Conservation (phyloP, 2,329 filamentous ascomycete genomes). For the Nectriaceae sp. region DNA sequence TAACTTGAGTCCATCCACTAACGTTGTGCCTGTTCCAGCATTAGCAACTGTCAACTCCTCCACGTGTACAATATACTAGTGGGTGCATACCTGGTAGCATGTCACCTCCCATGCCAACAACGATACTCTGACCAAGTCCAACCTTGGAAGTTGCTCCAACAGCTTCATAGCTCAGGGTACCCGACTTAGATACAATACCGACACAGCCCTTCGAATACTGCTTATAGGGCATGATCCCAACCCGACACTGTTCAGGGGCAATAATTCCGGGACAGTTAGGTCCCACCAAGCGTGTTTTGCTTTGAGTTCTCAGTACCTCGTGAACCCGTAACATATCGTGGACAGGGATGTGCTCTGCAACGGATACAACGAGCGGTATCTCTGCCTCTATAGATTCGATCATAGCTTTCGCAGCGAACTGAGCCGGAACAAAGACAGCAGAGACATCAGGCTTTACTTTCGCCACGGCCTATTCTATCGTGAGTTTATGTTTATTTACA, state of each 20-base stretch:
- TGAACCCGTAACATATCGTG: slow-evolving; percentile 75
- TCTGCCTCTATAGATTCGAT: slow-evolving; percentile 77
- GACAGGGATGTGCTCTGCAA: slow-evolving; percentile 78
- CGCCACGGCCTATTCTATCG: slow-evolving; percentile 31
- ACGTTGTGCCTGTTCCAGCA: slow-evolving; percentile 53
- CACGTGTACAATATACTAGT: too few relatives aligned
- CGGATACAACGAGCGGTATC: slow-evolving; percentile 74
- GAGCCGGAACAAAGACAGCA: slow-evolving; percentile 73
- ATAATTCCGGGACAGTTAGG: slow-evolving; percentile 85
- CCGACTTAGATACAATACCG: slow-evolving; percentile 79
- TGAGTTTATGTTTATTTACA: not conserved
- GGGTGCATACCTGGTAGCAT: slow-evolving; percentile 59
- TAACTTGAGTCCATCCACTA: slow-evolving; percentile 68
- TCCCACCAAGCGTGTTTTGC: slow-evolving; percentile 71
- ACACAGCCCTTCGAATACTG: slow-evolving; percentile 60
- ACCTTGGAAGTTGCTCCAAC: slow-evolving; percentile 72
- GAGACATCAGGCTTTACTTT: slow-evolving; percentile 61
- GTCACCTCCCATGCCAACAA: slow-evolving; percentile 78
- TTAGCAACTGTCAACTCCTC: not conserved
- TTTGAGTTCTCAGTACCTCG: slow-evolving; percentile 70
- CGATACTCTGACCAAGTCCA: slow-evolving; percentile 76
- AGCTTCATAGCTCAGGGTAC: slow-evolving; percentile 78
- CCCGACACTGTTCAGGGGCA: slow-evolving; percentile 65
- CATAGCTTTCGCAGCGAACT: slow-evolving; percentile 66
- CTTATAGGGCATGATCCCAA: slow-evolving; percentile 44